Conservation (phyloP, 441 rosid species). For the Bruguiera hainesii region DNA sequence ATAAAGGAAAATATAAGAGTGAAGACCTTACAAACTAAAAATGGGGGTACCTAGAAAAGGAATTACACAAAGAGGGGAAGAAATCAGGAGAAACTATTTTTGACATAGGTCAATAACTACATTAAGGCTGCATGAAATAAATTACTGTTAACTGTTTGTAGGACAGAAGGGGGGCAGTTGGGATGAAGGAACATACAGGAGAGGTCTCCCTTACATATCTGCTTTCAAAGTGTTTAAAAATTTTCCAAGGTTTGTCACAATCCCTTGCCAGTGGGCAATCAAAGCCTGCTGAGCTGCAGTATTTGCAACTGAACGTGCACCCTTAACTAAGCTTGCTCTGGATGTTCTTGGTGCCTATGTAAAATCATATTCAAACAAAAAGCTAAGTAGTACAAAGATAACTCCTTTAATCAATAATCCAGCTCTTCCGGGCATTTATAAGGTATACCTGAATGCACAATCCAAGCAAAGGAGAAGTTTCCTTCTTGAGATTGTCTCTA, state of each 20-base stretch:
- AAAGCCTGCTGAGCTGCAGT: slow-evolving; percentile 87
- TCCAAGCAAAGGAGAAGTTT: slow-evolving; percentile 97
- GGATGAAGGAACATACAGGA: slow-evolving; percentile 2
- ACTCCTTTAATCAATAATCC: neutral
- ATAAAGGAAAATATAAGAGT: slow-evolving; percentile 90
- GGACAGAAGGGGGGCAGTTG: neutral
- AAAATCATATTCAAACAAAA: slow-evolving; percentile 18
- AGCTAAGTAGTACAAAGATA: neutral
- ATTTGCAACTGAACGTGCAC: slow-evolving; percentile 82
- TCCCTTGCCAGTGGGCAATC: slow-evolving; percentile 99
- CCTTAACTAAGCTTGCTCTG: slow-evolving; percentile 97
- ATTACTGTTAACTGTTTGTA: neutral
- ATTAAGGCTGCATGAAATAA: neutral
- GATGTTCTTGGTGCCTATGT: slow-evolving; percentile 98
- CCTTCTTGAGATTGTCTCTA: slow-evolving; percentile 96
- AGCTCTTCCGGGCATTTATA: neutral
- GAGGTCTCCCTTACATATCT: slow-evolving; percentile 55
- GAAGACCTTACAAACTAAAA: slow-evolving; percentile 82
- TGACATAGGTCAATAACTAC: neutral
- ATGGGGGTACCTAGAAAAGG: slow-evolving; percentile 68
- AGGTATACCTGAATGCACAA: slow-evolving; percentile 88
- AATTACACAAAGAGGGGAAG: neutral
- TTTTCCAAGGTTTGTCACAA: slow-evolving; percentile 90
- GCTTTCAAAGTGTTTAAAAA: slow-evolving; percentile 78
- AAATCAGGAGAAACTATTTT: neutral